phyloP scores from a whole-genome alignment of 164 flowering plant species.

The Dillenia suffruticosa region DNA sequence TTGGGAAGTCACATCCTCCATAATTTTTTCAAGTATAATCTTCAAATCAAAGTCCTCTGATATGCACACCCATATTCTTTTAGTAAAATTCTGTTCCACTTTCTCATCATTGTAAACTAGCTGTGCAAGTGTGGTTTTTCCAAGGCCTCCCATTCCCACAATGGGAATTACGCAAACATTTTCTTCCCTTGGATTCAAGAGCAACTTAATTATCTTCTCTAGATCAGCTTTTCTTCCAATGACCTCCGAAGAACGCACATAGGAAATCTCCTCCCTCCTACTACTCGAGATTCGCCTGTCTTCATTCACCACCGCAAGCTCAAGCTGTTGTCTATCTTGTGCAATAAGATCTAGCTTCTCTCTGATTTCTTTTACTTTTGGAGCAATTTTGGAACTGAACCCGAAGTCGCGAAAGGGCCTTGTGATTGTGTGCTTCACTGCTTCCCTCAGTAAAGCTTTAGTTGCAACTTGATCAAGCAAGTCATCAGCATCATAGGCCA shows the following conservation, averaged over 20 bases:
- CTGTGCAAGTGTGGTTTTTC: conserved; percentile 20
- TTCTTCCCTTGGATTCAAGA: background rate
- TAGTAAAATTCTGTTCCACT: conserved; percentile 4
- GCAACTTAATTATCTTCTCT: conserved; percentile 4
- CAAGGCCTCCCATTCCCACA: conserved; percentile 22
- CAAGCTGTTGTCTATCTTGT: no score
- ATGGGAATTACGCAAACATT: conserved; percentile 18
- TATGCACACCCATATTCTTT: conserved; percentile 13
- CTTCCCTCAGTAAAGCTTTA: background rate
- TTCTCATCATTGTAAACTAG: conserved; percentile 13
- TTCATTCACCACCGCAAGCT: no score
- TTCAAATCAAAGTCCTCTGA: conserved; percentile 10
- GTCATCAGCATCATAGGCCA: conserved; percentile 7
- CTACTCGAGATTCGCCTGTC: background rate
- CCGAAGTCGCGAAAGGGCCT: background rate
- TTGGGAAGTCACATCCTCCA: background rate
- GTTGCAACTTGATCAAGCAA: conserved; percentile 1
- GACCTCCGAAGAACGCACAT: background rate
- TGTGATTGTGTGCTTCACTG: background rate
- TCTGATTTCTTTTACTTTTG: background rate
- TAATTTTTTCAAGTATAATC: background rate
- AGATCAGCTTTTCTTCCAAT: conserved; percentile 8
- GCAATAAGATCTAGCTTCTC: conserved; percentile 1
- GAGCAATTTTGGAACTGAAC: background rate
- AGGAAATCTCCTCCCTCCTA: background rate